These are phyloP conservation scores for Blastomyces emzantsi DNA, from an alignment of 2,329 filamentous ascomycete genomes.

Conservation along the genomic window DNA sequence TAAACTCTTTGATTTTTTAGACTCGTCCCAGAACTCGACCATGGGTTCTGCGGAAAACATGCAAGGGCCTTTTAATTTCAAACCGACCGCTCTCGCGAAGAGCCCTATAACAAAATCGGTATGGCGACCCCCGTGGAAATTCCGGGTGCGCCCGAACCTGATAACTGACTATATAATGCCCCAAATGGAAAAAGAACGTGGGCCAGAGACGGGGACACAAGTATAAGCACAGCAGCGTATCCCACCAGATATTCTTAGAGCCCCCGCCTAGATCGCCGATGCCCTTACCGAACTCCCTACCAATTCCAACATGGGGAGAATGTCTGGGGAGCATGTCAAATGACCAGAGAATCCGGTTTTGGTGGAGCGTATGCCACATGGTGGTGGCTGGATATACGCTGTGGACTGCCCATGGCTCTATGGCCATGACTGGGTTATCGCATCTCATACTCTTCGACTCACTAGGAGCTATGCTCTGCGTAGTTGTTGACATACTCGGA, in stretches of 20 bases:
- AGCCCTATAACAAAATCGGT: conserved; percentile 66
- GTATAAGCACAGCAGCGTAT: conserved; percentile 95
- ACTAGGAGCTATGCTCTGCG: conserved; percentile 81
- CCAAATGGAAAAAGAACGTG: conserved; percentile 53
- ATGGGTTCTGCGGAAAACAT: conserved; percentile 27
- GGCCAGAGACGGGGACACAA: conserved; percentile 90
- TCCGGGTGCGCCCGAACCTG: not conserved
- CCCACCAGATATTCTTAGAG: conserved; percentile 93
- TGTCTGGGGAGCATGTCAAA: conserved; percentile 82
- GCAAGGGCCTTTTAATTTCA: conserved; percentile 80
- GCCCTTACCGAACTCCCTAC: conserved; percentile 81
- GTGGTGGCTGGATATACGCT: conserved; percentile 75
- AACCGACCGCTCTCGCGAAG: conserved; percentile 68
- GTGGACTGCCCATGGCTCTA: conserved; percentile 73
- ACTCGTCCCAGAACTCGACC: conserved; percentile 21
- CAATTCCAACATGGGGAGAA: conserved; percentile 81
- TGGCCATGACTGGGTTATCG: conserved; percentile 85
- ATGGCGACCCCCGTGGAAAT: conserved; percentile 25
- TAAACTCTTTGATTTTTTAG: conserved; percentile 12
- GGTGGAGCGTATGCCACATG: conserved; percentile 86
- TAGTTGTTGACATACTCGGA: conserved; percentile 81
- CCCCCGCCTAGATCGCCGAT: conserved; percentile 77
- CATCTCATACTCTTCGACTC: conserved; percentile 95
- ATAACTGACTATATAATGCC: conserved; percentile 16
- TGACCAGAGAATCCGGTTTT: conserved; percentile 72